Conservation (phyloP, 148 eudicot species). For the Chenopodium formosanum region DNA sequence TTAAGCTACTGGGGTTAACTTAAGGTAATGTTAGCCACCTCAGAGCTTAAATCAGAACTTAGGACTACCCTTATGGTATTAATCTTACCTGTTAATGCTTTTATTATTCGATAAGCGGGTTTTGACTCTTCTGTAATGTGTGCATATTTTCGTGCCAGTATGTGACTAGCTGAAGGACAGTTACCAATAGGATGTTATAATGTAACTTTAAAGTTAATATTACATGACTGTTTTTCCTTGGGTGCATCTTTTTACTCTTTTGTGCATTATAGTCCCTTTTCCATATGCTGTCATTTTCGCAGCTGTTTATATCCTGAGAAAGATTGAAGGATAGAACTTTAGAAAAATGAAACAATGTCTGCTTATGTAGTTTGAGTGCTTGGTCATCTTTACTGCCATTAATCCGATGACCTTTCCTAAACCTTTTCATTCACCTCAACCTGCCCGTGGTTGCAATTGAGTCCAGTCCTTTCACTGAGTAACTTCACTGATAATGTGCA, state of each 20-base stretch:
- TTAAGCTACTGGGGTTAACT: slow-evolving; percentile 12
- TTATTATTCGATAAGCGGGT: background rate
- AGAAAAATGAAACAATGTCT: background rate
- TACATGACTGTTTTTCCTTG: background rate
- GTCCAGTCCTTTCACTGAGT: too few species aligned
- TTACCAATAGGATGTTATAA: background rate
- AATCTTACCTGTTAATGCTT: background rate
- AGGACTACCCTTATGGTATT: slow-evolving; percentile 2
- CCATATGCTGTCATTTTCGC: background rate
- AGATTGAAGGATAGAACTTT: too few species aligned
- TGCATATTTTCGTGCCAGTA: slow-evolving; percentile 6
- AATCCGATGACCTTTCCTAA: too few species aligned
- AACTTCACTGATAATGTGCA: too few species aligned
- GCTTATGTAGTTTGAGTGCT: background rate
- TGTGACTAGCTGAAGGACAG: background rate
- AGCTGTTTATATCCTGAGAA: background rate
- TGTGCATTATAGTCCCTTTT: background rate
- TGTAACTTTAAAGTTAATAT: background rate
- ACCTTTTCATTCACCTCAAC: too few species aligned
- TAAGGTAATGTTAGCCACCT: slow-evolving; percentile 7
- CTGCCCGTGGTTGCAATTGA: too few species aligned
- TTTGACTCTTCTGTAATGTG: background rate
- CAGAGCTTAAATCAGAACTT: slow-evolving; percentile 12
- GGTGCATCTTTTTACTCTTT: background rate
- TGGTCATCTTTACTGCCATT: too few species aligned